phyloP scores from a whole-genome alignment of 2,329 filamentous ascomycete genomes.

The Trichoderma semiorbis region DNA sequence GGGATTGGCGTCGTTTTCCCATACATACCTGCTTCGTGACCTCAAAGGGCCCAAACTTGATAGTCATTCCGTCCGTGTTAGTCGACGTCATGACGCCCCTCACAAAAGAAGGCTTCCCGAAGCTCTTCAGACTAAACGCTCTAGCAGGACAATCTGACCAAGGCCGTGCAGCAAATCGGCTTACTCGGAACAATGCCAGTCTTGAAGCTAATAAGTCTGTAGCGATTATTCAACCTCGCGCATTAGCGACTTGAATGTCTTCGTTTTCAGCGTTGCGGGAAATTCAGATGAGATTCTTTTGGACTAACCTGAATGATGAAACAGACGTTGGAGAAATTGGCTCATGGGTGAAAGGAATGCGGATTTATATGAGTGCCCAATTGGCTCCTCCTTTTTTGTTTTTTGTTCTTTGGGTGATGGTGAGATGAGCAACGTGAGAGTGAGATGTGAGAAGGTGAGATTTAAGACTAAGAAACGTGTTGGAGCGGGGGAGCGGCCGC shows the following conservation, averaged over 20 bases:
- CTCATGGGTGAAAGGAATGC: not conserved
- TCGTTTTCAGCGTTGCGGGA: not conserved
- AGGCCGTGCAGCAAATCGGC: not conserved
- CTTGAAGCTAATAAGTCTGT: not conserved
- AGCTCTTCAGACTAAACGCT: not conserved
- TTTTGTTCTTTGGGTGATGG: not conserved
- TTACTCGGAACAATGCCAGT: not conserved
- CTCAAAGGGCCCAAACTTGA: slow-evolving; percentile 73
- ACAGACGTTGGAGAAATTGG: not conserved
- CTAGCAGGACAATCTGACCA: not conserved
- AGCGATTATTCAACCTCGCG: not conserved
- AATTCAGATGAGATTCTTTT: not conserved
- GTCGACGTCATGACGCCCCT: slow-evolving; percentile 32
- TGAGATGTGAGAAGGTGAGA: slow-evolving; percentile 12
- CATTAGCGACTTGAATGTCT: not conserved
- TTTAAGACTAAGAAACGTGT: not conserved
- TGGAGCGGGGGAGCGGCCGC: not conserved
- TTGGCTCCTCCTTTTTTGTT: not conserved
- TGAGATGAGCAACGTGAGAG: not conserved
- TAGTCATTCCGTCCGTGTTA: slow-evolving; percentile 24
- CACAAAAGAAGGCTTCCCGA: not conserved
- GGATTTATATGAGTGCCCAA: not conserved
- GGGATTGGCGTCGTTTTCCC: not conserved
- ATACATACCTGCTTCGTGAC: slow-evolving; percentile 67
- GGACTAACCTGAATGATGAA: not conserved